Percentiles rank a stretch among this genome's conserved stretches.
phyloP scores from a whole-genome alignment of 2,329 filamentous ascomycete genomes.

The Talaromyces sp. region DNA sequence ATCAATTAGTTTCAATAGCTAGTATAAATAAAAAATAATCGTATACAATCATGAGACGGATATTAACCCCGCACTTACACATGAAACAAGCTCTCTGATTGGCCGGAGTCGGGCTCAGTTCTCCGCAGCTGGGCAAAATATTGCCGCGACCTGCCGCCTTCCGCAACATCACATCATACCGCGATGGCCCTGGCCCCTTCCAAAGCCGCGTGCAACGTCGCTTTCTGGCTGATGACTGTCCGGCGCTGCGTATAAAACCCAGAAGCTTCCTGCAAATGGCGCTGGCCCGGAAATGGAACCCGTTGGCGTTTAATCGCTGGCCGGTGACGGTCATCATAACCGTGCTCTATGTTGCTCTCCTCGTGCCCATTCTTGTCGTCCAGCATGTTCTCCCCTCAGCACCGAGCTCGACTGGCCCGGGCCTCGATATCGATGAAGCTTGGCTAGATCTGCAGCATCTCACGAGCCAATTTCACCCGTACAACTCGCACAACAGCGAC shows the following conservation, averaged over 20 bases:
- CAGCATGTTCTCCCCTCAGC: conserved; percentile 70
- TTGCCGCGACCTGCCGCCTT: not conserved
- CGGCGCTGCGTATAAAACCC: not conserved
- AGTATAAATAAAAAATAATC: too few relatives aligned
- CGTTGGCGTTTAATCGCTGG: conserved; percentile 69
- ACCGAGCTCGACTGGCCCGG: conserved; percentile 53
- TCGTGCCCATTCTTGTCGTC: conserved; percentile 65
- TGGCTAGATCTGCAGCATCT: conserved; percentile 78
- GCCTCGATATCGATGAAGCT: conserved; percentile 76
- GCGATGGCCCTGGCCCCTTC: not conserved
- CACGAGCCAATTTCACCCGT: conserved; percentile 74
- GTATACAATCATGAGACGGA: too few relatives aligned
- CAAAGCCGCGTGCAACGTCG: not conserved
- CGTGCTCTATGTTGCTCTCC: conserved; percentile 69
- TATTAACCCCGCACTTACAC: not conserved
- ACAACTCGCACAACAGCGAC: conserved; percentile 81
- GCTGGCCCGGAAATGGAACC: conserved; percentile 31
- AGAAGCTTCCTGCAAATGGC: conserved; percentile 22
- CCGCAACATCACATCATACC: not conserved
- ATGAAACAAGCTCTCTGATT: not conserved
- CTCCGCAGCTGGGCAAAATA: not conserved
- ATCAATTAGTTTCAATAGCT: too few relatives aligned
- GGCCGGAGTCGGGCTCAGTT: not conserved
- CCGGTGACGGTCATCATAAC: conserved; percentile 78
- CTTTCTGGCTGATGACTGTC: not conserved